A percentile compares a stretch with the other conserved stretches of the same genome.
phyloP scores from a whole-genome alignment of 352 stramenopile genomes.

The Phytophthora kernoviae region DNA sequence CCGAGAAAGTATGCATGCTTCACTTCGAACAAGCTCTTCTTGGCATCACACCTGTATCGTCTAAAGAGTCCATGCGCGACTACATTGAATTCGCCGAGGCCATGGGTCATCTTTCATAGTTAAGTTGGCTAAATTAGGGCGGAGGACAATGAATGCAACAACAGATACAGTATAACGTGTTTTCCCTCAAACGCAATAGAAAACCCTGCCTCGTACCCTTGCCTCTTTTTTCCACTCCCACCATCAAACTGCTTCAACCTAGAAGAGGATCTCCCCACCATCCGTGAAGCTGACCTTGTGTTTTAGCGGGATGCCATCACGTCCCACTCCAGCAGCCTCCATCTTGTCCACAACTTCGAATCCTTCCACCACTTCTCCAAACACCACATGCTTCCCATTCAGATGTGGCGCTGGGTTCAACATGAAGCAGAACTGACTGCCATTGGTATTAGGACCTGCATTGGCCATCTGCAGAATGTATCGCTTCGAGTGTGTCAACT shows the following conservation, averaged over 20 bases:
- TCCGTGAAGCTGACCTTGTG: constrained; percentile 82
- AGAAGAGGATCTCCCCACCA: constrained; percentile 72
- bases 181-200: constrained; percentile 17
- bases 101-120: constrained; percentile 61
- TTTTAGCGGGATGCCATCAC: constrained; percentile 62
- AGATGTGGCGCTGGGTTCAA: constrained; percentile 68
- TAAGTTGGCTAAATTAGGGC: not conserved
- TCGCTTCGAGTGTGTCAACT: constrained; percentile 78
- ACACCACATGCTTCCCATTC: constrained; percentile 86
- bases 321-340: constrained; percentile 66
- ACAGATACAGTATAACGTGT: not conserved
- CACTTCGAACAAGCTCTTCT: constrained; percentile 66
- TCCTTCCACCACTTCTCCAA: constrained; percentile 85
- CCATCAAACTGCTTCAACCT: constrained; percentile 3
- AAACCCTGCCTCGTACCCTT: constrained; percentile 1
- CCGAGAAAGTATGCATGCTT: constrained; percentile 50
- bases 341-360: constrained; percentile 87
- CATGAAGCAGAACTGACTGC: constrained; percentile 99
- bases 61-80: constrained; percentile 48
- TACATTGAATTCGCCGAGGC: constrained; percentile 68
- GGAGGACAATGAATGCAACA: not conserved
- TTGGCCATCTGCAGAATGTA: constrained; percentile 98
- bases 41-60: constrained; percentile 60
- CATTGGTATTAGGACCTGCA: constrained; percentile 96
- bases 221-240: not conserved